Conservation (phyloP, 495 filamentous ascomycete genomes). For the Penicillium dipodomyicola region DNA sequence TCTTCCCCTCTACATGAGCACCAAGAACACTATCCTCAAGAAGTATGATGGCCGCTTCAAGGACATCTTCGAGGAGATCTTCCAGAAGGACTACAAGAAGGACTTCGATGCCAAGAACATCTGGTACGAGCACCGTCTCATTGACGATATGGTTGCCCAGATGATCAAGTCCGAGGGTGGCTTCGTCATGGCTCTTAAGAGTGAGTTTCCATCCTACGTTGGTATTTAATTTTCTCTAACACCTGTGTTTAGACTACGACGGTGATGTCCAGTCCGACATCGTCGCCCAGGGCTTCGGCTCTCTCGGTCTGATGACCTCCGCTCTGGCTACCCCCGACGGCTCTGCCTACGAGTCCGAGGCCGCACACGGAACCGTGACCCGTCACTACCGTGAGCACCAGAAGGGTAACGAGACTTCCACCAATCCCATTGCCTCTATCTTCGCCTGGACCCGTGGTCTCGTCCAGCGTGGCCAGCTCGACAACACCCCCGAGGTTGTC, state of each 20-base stretch:
- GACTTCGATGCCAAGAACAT: constrained; percentile 87
- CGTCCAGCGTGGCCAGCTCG: constrained; percentile 86
- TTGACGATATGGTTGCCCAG: constrained; percentile 99
- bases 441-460: constrained; percentile 98
- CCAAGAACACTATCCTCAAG: constrained; percentile 99
- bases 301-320: constrained; percentile 96
- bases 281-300: constrained; percentile 96
- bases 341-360: constrained; percentile 94
- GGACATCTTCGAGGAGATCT: constrained; percentile 98
- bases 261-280: constrained; percentile 99
- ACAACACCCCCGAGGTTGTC: constrained; percentile 82
- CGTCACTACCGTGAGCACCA: constrained; percentile 98
- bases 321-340: constrained; percentile 94
- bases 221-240: constrained; percentile 6
- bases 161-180: constrained; percentile 98
- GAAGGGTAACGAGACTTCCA: constrained; percentile 93
- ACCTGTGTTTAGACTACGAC: constrained; percentile 74
- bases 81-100: constrained; percentile 79
- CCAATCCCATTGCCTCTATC: constrained; percentile 97
- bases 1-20: constrained; percentile 95
- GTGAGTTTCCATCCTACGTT: constrained; percentile 45
- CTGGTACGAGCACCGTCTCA: constrained; percentile 99
- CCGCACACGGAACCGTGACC: constrained; percentile 96
- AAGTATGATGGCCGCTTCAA: constrained; percentile 98
- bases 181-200: constrained; percentile 97